Evolutionary conservation across 1,284 basidiomycete genomes (phyloP), one percentile per base, ranked within the genome.

Genomic region (Moniliella sp.): DNA sequence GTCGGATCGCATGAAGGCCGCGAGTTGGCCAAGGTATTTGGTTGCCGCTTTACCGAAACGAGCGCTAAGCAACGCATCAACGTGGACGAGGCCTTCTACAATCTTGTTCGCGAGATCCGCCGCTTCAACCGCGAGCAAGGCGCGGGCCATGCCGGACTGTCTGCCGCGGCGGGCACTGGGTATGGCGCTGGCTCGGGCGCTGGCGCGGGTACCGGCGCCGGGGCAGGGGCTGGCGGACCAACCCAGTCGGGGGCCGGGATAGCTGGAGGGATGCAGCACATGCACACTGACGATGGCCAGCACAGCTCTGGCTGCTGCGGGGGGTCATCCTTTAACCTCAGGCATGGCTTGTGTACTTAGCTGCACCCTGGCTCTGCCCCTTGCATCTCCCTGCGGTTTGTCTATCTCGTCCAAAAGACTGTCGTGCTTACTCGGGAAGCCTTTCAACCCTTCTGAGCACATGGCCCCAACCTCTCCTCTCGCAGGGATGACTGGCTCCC

Each of bases 31-130:
- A 86, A 83, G 62, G 81, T 86, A 61, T 91, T 94, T 61, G 78
- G 77, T 31, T 93, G 86, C 67, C 80, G 78, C 53, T 97, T 91
- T 64, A 86, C 97, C 47, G 91, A 97, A 65, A 94, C 91, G 2
- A 94, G 88, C 14, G 91, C 91, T 33, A 99, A 99, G 67, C 81
- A 91, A 58, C 72, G 91, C 31, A 81, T 93, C 64, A 94, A 94
- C 55, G 91, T 99, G 33, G 91, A 99, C 55, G 88, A 97, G 65
- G 83, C 86, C n/a, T 99, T 97, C 67, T 76, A 73, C 58, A 78
- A 81, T 45, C 76, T 99, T 37, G 91, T 99, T 23, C 75, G 86
- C 30, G 84, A 93, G 63, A 99, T 99, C 53, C 71, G 91, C 50
- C 76, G 78, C 61, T 93, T 84, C 66, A 94, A 94, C 70, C 86